phyloP scores from a whole-genome alignment of 2,329 filamentous ascomycete species.

The Pyrenochaeta sp. region DNA sequence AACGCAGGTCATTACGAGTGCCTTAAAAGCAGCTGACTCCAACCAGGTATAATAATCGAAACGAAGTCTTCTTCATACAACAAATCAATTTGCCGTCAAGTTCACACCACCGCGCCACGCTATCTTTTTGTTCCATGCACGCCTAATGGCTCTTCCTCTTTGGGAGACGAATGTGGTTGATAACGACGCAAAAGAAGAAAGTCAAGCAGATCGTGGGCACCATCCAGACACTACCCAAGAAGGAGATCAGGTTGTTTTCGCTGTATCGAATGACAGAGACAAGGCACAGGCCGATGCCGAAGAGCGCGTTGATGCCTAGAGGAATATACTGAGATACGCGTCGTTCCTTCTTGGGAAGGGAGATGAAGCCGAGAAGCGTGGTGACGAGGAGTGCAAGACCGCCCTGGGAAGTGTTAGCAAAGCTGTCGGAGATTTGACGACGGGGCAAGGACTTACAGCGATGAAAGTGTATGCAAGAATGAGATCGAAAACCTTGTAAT shows the following conservation, averaged over 20 bases:
- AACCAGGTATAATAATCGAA: too few relatives aligned
- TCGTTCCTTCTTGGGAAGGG: conserved; percentile 30
- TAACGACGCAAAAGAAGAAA: conserved; percentile 33
- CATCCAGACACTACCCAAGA: conserved; percentile 35
- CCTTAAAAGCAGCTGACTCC: too few relatives aligned
- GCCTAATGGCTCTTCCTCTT: conserved; percentile 25
- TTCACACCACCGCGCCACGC: too few relatives aligned
- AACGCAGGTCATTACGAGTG: too few relatives aligned
- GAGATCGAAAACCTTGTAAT: conserved; percentile 33
- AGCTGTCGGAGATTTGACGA: conserved; percentile 35
- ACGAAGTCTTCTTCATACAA: too few relatives aligned
- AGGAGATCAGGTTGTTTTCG: conserved; percentile 16
- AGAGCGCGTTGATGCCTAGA: conserved; percentile 25
- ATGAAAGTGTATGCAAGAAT: conserved; percentile 24
- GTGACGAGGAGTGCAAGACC: conserved; percentile 34
- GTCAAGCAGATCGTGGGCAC: conserved; percentile 38
- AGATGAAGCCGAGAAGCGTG: conserved; percentile 35
- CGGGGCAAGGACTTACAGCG: conserved; percentile 21
- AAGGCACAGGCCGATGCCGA: conserved; percentile 33
- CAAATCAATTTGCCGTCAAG: too few relatives aligned
- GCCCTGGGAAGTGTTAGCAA: conserved; percentile 18
- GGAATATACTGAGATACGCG: conserved; percentile 22
- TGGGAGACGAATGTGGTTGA: conserved; percentile 20
- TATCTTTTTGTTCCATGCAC: too few relatives aligned
- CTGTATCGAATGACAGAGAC: conserved; percentile 29